phyloP scores from a whole-genome alignment of 2,329 filamentous ascomycete species.

The Sporothrix phasma region DNA sequence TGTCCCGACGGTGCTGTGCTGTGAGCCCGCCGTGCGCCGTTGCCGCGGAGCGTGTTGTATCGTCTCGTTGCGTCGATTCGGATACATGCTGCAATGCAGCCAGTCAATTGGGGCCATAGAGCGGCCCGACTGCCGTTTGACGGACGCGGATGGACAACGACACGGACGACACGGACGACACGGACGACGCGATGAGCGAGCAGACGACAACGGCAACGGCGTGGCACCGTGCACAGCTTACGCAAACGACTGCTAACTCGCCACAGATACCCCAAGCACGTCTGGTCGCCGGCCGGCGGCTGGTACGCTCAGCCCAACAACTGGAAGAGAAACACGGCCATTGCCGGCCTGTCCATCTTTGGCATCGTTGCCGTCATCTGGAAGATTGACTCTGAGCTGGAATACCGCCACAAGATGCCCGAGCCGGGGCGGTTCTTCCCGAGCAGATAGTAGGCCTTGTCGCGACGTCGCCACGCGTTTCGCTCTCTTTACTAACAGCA shows the following conservation, averaged over 20 bases:
- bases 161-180: background rate
- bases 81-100: background rate
- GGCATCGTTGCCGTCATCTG: conserved; percentile 56
- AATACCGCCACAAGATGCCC: conserved; percentile 67
- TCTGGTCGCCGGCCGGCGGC: conserved; percentile 96
- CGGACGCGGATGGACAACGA: background rate
- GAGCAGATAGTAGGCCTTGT: conserved; percentile 78
- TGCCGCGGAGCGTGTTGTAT: too few species aligned
- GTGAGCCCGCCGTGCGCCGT: background rate
- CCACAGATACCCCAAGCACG: conserved; percentile 86
- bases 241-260: too few species aligned
- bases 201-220: background rate
- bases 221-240: background rate
- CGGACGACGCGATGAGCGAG: background rate
- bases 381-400: conserved; percentile 63
- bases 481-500: too few species aligned
- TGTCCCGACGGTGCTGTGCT: background rate
- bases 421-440: conserved; percentile 72
- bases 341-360: conserved; percentile 35
- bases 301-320: conserved; percentile 94
- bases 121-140: too few species aligned
- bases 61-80: background rate
- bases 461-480: too few species aligned
- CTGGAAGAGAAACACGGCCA: conserved; percentile 79
- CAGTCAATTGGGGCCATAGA: too few species aligned